Percentiles rank a stretch among this genome's conserved stretches.
phyloP scores from a whole-genome alignment of 257 asterid genomes.

The Scutellaria baicalensis region DNA sequence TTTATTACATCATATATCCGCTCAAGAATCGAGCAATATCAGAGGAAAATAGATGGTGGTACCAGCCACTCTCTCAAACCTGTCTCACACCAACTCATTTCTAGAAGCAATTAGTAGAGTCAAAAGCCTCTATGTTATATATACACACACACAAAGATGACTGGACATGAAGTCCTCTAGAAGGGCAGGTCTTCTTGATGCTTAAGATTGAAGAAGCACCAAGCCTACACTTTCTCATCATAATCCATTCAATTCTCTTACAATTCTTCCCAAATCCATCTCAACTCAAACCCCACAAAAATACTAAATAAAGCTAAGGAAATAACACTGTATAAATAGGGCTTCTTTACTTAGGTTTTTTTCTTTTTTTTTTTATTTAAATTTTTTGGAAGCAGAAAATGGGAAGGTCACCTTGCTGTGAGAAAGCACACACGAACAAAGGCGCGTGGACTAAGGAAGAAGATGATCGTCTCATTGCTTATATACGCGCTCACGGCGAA shows the following conservation, averaged over 20 bases:
- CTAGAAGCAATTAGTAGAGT: slow-evolving; percentile 69
- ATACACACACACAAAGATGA: slow-evolving; percentile 1
- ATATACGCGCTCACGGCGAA: slow-evolving; percentile 73
- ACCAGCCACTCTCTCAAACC: slow-evolving; percentile 58
- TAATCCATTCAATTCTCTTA: background rate
- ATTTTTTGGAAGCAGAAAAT: slow-evolving; percentile 6
- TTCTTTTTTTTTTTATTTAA: too few relatives aligned
- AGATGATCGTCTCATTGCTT: slow-evolving; percentile 75
- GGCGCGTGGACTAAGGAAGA: slow-evolving; percentile 99
- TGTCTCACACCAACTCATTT: slow-evolving; percentile 93
- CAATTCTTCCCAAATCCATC: background rate
- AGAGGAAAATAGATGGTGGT: slow-evolving; percentile 17
- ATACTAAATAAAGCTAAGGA: background rate
- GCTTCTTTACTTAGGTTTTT: too few relatives aligned
- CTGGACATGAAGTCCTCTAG: slow-evolving; percentile 31
- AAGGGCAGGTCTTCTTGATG: slow-evolving; percentile 37
- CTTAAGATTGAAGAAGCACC: slow-evolving; percentile 23
- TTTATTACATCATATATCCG: too few relatives aligned
- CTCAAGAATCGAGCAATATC: too few relatives aligned
- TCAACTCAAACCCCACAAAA: background rate
- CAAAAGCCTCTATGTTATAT: slow-evolving; percentile 37
- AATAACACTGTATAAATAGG: background rate
- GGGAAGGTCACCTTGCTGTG: slow-evolving; percentile 99
- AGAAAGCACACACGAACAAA: slow-evolving; percentile 94
- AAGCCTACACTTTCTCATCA: slow-evolving; percentile 4